Evolutionary conservation across 2,329 filamentous ascomycete species (phyloP).

Genomic region (Aspergillus sp.): DNA sequence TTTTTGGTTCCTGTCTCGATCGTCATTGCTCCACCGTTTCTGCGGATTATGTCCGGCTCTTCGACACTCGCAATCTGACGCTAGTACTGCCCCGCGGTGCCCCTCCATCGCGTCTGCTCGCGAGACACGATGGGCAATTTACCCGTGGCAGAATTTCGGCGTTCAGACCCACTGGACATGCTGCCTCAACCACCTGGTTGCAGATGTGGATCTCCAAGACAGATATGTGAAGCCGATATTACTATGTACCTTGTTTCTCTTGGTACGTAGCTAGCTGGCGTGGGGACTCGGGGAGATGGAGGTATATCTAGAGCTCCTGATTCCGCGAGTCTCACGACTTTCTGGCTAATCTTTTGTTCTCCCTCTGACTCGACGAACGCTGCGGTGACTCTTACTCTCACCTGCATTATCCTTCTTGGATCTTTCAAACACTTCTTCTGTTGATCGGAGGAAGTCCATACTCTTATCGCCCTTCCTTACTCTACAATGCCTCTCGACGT

Average conservation of each 20-base stretch:
- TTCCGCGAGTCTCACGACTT: neutral
- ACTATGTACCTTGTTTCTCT: slow-evolving; percentile 1
- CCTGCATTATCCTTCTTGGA: neutral
- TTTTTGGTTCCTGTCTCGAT: slow-evolving; percentile 22
- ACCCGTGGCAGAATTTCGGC: slow-evolving; percentile 16
- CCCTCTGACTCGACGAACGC: neutral
- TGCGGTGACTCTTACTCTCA: neutral
- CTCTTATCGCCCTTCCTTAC: neutral
- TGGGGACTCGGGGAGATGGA: neutral
- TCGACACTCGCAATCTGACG: neutral
- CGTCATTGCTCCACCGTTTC: neutral
- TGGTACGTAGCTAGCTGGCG: neutral
- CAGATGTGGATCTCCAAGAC: slow-evolving; percentile 10
- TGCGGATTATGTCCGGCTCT: slow-evolving; percentile 5
- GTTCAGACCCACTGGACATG: slow-evolving; percentile 5
- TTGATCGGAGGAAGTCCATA: slow-evolving; percentile 13
- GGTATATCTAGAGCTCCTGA: slow-evolving; percentile 19
- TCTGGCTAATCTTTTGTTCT: neutral
- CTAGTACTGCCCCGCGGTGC: neutral
- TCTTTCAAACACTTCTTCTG: slow-evolving; percentile 1
- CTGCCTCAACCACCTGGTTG: neutral
- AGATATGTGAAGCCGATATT: neutral
- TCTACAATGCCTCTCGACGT: slow-evolving; percentile 42
- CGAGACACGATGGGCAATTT: neutral
- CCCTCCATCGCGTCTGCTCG: slow-evolving; percentile 7